Percentiles rank a stretch among this genome's conserved stretches.
phyloP scores from a whole-genome alignment of 164 flowering plant genomes.

The Pachysandra terminalis region DNA sequence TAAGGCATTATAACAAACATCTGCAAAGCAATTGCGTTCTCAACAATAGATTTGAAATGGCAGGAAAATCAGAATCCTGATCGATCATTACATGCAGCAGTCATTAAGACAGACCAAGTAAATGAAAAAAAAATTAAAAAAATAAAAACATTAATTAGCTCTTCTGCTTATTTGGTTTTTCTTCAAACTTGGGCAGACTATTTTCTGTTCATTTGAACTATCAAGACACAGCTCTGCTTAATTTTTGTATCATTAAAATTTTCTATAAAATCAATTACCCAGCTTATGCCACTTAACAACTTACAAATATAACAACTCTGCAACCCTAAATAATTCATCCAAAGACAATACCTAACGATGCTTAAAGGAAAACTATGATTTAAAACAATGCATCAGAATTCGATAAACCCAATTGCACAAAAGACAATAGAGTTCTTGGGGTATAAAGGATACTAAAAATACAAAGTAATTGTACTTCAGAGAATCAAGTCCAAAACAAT shows the following conservation, averaged over 20 bases:
- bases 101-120: background rate
- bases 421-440: background rate
- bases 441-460: background rate
- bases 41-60: too few relatives aligned
- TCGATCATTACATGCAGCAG: background rate
- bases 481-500: too few relatives aligned
- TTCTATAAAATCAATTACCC: background rate
- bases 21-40: background rate
- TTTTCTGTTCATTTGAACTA: background rate
- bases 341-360: background rate
- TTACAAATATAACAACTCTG: too few relatives aligned
- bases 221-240: background rate
- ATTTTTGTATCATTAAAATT: background rate
- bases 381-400: background rate
- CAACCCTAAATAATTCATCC: too few relatives aligned
- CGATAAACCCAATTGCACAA: constrained; percentile 8
- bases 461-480: background rate
- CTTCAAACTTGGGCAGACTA: background rate
- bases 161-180: too few relatives aligned
- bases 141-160: background rate
- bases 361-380: background rate
- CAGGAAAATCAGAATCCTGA: background rate
- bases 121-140: too few relatives aligned
- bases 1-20: background rate
- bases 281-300: background rate